Percentiles rank a stretch among this genome's conserved stretches.
Conservation (phyloP, 2,329 filamentous ascomycete genomes). For the Claviceps sp. region DNA sequence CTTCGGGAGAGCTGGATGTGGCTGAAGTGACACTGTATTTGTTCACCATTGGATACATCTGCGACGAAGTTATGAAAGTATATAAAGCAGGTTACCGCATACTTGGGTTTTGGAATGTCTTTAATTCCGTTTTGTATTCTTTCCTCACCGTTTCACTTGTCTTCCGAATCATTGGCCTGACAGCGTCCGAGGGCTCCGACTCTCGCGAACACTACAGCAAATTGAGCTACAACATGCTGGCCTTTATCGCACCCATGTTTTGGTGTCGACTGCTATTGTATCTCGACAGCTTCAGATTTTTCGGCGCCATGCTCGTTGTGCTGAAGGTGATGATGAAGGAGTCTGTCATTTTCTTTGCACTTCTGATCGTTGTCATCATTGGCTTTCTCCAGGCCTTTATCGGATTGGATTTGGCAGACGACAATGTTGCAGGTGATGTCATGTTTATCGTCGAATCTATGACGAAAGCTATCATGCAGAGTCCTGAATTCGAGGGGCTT, state of each 20-base stretch:
- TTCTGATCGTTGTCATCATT: constrained; percentile 70
- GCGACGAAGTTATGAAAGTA: constrained; percentile 76
- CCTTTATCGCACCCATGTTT: constrained; percentile 91
- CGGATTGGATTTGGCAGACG: constrained; percentile 73
- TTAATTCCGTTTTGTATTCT: constrained; percentile 74
- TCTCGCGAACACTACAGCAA: constrained; percentile 53
- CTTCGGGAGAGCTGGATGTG: constrained; percentile 65
- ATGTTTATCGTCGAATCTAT: constrained; percentile 67
- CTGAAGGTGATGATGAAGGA: constrained; percentile 92
- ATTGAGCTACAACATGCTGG: constrained; percentile 85
- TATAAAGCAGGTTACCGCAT: constrained; percentile 91
- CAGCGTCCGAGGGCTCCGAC: constrained; percentile 34
- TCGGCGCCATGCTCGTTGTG: constrained; percentile 95
- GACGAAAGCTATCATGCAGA: constrained; percentile 84
- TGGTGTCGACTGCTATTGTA: constrained; percentile 89
- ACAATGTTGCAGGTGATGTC: constrained; percentile 54
- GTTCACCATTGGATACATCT: constrained; percentile 84
- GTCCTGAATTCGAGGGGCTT: constrained; percentile 78
- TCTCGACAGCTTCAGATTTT: constrained; percentile 87
- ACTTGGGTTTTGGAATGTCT: constrained; percentile 92
- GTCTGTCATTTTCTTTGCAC: constrained; percentile 89
- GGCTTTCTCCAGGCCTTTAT: constrained; percentile 91
- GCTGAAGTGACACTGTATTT: constrained; percentile 77
- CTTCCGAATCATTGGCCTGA: constrained; percentile 65
- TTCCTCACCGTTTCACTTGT: constrained; percentile 68